Evolutionary conservation across 345 rosid species (phyloP).

Genomic region (Populus euphratica): DNA sequence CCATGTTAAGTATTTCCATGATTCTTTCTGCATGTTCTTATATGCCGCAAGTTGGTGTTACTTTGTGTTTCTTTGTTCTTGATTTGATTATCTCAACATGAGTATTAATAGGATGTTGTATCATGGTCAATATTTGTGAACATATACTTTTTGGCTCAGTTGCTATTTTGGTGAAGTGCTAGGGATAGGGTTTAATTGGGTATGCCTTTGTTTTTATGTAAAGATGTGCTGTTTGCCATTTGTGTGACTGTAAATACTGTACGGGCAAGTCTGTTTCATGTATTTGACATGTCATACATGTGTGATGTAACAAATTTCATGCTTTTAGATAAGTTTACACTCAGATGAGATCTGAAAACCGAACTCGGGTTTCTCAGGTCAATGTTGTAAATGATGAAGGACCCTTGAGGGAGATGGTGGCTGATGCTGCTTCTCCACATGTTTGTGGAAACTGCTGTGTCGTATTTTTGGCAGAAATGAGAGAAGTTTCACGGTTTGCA

Average conservation of each 20-base stretch:
- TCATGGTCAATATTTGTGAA: background rate
- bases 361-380: background rate
- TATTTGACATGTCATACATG: background rate
- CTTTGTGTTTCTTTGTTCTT: background rate
- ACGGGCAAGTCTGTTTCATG: background rate
- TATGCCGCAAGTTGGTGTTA: background rate
- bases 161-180: background rate
- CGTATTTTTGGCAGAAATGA: background rate
- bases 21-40: background rate
- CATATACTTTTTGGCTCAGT: background rate
- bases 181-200: background rate
- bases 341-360: background rate
- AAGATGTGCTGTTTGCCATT: background rate
- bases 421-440: background rate
- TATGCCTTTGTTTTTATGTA: background rate
- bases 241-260: background rate
- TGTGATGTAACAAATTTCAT: background rate
- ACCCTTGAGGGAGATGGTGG: background rate
- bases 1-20: background rate
- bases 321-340: background rate
- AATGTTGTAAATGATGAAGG: background rate
- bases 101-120: background rate
- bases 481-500: background rate
- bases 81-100: background rate
- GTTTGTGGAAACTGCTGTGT: background rate